These are phyloP conservation scores for Tephrocybe sp. DNA, from an alignment of 768 basidiomycete genomes.

Conservation along the genomic window DNA sequence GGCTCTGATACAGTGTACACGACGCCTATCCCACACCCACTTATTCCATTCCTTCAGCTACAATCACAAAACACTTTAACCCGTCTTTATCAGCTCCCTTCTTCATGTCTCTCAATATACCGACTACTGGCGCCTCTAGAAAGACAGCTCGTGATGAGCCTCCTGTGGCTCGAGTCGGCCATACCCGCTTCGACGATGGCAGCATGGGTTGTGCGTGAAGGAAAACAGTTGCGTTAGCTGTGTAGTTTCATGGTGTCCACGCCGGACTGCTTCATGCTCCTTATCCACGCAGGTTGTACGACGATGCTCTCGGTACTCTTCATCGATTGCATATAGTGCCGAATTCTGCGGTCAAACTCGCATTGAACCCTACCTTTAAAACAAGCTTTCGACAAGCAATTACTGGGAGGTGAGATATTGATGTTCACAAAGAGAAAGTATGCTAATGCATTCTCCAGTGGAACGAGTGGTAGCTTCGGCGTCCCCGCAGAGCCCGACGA, in stretches of 20 bases:
- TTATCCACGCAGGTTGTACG: constrained; percentile 55
- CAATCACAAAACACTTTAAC: constrained; percentile 77
- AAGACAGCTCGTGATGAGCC: constrained; percentile 82
- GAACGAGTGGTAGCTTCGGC: constrained; percentile 81
- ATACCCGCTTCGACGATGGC: constrained; percentile 66
- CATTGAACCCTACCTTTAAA: constrained; percentile 75
- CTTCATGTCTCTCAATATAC: constrained; percentile 88
- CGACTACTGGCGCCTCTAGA: constrained; percentile 83
- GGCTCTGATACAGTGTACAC: background rate
- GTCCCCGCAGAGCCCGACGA: constrained; percentile 67
- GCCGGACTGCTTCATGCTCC: constrained; percentile 13
- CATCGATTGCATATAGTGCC: constrained; percentile 69
- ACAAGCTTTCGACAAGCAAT: constrained; percentile 78
- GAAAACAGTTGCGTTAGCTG: constrained; percentile 54
- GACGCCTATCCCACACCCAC: constrained; percentile 44
- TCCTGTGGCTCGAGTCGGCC: constrained; percentile 83
- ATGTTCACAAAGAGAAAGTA: background rate
- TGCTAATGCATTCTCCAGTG: constrained; percentile 37
- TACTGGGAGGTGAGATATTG: constrained; percentile 70
- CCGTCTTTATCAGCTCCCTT: constrained; percentile 80
- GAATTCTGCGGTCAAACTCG: constrained; percentile 55
- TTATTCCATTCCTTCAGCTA: constrained; percentile 77
- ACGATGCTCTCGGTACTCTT: constrained; percentile 62
- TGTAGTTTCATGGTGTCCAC: constrained; percentile 9
- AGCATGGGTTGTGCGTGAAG: constrained; percentile 74